Evolutionary conservation across 495 filamentous ascomycete genomes (phyloP).

Genomic region (Penicillium cinerascens): DNA sequence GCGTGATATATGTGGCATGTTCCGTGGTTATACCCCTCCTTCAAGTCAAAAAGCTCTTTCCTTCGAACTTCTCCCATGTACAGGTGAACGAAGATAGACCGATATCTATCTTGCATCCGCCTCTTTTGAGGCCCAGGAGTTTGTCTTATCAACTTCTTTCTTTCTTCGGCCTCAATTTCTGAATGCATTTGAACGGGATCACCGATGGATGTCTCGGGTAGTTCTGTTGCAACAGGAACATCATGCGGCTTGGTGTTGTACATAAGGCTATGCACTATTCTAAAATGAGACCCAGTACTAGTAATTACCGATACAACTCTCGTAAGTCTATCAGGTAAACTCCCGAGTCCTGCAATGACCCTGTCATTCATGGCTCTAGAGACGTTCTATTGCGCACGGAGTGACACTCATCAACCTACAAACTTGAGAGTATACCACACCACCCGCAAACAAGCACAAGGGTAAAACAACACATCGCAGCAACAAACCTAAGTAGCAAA

Average conservation of each 20-base stretch:
- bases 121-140: constrained; percentile 9
- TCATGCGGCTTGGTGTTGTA: not conserved
- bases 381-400: too few species aligned
- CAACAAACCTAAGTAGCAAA: too few species aligned
- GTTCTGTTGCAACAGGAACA: not conserved
- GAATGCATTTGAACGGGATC: not conserved
- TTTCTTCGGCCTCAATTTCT: not conserved
- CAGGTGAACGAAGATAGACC: constrained; percentile 10
- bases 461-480: too few species aligned
- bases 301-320: too few species aligned
- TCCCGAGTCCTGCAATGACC: too few species aligned
- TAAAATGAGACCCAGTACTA: not conserved
- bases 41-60: constrained; percentile 23
- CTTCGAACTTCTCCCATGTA: constrained; percentile 13
- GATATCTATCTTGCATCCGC: constrained; percentile 10
- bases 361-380: too few species aligned
- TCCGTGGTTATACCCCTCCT: constrained; percentile 27
- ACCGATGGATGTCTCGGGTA: not conserved
- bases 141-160: constrained; percentile 7
- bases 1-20: constrained; percentile 31
- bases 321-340: too few species aligned
- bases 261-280: not conserved
- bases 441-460: too few species aligned
- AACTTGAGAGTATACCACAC: too few species aligned
- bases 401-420: too few species aligned